Evolutionary conservation across 345 rosid species (phyloP).

Genomic region (Syzygium oleosum): DNA sequence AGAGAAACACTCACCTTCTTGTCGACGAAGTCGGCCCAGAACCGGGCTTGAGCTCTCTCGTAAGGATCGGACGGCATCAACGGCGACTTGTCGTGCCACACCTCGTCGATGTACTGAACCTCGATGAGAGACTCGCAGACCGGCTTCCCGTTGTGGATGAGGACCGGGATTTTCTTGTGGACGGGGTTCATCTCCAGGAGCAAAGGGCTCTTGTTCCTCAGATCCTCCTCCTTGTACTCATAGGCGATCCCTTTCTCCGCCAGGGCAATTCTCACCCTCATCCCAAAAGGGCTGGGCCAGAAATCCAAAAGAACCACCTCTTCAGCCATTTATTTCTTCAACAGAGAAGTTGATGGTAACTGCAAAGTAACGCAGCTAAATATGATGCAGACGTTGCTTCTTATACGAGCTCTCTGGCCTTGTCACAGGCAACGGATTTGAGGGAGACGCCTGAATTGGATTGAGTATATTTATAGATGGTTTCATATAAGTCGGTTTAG

Average conservation of each 20-base stretch:
- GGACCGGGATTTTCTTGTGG: conserved; percentile 21
- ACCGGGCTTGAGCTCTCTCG: conserved; percentile 15
- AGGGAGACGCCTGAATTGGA: neutral
- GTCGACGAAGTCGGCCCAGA: conserved; percentile 16
- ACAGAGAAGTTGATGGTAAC: neutral
- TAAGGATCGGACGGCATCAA: conserved; percentile 16
- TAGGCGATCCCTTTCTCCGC: conserved; percentile 14
- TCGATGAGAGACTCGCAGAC: conserved; percentile 13
- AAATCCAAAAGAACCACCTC: conserved; percentile 12
- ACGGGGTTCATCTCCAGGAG: conserved; percentile 20
- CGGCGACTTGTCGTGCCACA: conserved; percentile 6
- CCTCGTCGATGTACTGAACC: conserved; percentile 13
- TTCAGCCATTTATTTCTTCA: neutral
- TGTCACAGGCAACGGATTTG: neutral
- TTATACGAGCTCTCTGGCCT: neutral
- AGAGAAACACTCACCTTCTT: conserved; percentile 4
- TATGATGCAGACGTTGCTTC: neutral
- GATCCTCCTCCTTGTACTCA: conserved; percentile 12
- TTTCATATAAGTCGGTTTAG: neutral
- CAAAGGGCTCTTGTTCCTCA: conserved; percentile 7
- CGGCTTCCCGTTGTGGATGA: conserved; percentile 10
- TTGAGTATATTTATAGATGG: neutral
- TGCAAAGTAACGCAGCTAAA: neutral
- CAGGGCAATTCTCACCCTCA: conserved; percentile 18
- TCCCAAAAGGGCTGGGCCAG: conserved; percentile 20